Evolutionary conservation across 208 protist species (phyloP).

Genomic region (Trypanosoma boissoni): DNA sequence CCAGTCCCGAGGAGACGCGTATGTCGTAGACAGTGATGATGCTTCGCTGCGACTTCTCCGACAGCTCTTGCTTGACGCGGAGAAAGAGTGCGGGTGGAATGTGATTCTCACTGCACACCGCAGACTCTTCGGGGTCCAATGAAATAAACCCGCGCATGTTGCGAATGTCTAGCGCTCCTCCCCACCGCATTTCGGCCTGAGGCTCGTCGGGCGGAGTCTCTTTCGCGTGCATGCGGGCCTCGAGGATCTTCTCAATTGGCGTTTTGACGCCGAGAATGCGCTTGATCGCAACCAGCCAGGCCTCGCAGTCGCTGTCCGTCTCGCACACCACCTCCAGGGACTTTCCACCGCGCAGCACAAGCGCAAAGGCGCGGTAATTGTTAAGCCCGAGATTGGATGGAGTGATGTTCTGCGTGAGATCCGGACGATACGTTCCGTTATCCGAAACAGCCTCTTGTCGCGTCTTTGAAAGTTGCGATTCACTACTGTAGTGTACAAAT

Average conservation of each 20-base stretch:
- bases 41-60: constrained; percentile 62
- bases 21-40: constrained; percentile 85
- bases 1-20: constrained; percentile 73
- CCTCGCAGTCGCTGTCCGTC: constrained; percentile 88
- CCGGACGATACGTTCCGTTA: constrained; percentile 75
- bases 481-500: constrained; percentile 69
- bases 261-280: constrained; percentile 71
- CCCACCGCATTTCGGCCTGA: constrained; percentile 62
- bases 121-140: constrained; percentile 67
- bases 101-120: constrained; percentile 84
- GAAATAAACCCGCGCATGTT: constrained; percentile 82
- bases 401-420: constrained; percentile 75
- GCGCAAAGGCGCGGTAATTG: constrained; percentile 87
- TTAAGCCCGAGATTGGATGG: constrained; percentile 70
- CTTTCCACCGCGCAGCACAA: constrained; percentile 79
- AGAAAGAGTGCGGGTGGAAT: constrained; percentile 85
- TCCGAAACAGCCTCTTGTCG: constrained; percentile 68
- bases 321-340: constrained; percentile 90
- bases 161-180: constrained; percentile 76
- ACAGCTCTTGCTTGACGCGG: constrained; percentile 81
- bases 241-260: constrained; percentile 52
- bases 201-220: constrained; percentile 21
- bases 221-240: constrained; percentile 28
- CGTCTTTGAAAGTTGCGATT: constrained; percentile 65
- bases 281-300: constrained; percentile 84